Evolutionary conservation across 2,329 filamentous ascomycete species (phyloP), one percentile per base, ranked within the genome.

Genomic region (Beauveria sp.): DNA sequence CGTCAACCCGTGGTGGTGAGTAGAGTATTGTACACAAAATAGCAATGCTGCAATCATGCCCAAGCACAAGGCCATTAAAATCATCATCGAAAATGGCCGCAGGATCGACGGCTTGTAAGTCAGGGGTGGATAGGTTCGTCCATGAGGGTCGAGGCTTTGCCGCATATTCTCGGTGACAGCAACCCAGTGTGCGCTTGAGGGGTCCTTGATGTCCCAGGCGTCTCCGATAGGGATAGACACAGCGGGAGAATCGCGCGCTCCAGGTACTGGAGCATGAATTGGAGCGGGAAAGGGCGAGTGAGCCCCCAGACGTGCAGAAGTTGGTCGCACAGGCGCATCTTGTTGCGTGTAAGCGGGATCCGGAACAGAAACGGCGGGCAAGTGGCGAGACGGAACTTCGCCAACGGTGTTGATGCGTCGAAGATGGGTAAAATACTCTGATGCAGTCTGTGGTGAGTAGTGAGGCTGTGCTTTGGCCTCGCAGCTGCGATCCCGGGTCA

Each of bases 401-500:
- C 26, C 47, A 24, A 38, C 47, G 3, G 60, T 58, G 28, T 53
- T 53, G 7, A 42, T 43, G 16, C 57, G 61, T 9, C 57, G 52
- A 10, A 63, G 40, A 28, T 60, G 46, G 12, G 38, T 45, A 5
- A 65, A 71, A 61, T 68, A 70, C 43, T 66, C 68, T 8, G 72
- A 70, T n/a, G 70, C 74, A 61, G 69, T 70, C 38, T 66, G 69
- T 5, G 80, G 78, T 59, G 80, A 73, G 58, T 83, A 79, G 66
- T 82, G 75, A 60, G 79, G 77, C 60, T 81, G 77, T 10, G 79
- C 75, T 61, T 81, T 77, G 9, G 81, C 80, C 62, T 78, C 75
- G 6, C 86, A 79, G 63, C 90, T 86, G 62, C 87, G 87, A 68
- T 89, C 85, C 53, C 88, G 81, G 6, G 91, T 96, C 67, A 98